Conservation (phyloP, 305 asterid genomes). For the Fraxinus greggii region DNA sequence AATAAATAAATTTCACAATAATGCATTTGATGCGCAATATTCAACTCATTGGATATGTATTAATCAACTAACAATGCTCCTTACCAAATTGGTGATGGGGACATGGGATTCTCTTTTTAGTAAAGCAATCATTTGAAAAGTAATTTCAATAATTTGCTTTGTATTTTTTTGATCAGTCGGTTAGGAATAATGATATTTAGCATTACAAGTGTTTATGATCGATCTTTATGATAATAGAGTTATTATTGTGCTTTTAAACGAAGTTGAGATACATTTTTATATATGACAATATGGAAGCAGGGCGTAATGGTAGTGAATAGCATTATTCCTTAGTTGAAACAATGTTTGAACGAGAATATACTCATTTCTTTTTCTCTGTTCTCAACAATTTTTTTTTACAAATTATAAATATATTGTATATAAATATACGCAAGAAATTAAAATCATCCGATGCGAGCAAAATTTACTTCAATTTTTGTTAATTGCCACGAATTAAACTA, state of each 20-base stretch:
- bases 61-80: constrained; percentile 13
- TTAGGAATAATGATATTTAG: neutral
- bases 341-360: neutral
- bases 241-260: neutral
- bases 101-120: neutral
- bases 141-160: neutral
- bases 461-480: neutral
- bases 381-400: neutral
- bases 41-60: neutral
- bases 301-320: neutral
- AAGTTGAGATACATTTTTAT: neutral
- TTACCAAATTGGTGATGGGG: neutral
- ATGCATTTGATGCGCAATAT: neutral
- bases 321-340: neutral
- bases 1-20: neutral
- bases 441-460: neutral
- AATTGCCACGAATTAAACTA: neutral
- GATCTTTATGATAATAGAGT: neutral
- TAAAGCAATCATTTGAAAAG: neutral
- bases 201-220: neutral
- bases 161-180: neutral
- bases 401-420: no score
- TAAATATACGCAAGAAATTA: neutral
- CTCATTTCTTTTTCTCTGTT: neutral
- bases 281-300: neutral